Conservation (phyloP, 2,329 filamentous ascomycete genomes). For the Fusarium subglutinans region DNA sequence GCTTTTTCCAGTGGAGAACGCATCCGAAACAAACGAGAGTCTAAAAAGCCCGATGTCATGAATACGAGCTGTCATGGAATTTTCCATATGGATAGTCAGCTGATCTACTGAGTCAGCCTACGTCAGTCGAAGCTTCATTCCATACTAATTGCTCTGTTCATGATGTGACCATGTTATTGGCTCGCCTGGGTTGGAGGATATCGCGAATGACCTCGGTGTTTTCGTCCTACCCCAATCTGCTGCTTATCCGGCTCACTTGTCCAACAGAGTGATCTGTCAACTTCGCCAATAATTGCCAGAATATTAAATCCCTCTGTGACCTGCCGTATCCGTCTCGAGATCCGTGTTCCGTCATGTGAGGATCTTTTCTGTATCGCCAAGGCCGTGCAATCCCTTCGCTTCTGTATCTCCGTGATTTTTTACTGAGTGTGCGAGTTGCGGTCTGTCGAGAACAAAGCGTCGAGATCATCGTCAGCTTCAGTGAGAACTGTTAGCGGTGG, state of each 20-base stretch:
- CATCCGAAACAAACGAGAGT: slow-evolving; percentile 28
- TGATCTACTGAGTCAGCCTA: slow-evolving; percentile 10
- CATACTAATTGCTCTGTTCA: neutral
- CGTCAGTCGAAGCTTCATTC: neutral
- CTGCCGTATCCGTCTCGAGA: slow-evolving; percentile 22
- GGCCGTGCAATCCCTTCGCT: neutral
- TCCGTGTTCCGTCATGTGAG: slow-evolving; percentile 9
- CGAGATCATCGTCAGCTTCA: neutral
- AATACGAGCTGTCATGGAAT: slow-evolving; percentile 7
- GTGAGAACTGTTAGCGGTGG: slow-evolving; percentile 7
- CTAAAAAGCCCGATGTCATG: neutral
- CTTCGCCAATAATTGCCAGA: slow-evolving; percentile 16
- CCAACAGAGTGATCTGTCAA: slow-evolving; percentile 22
- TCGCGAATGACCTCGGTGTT: slow-evolving; percentile 6
- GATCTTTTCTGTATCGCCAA: slow-evolving; percentile 11
- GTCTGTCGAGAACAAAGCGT: neutral
- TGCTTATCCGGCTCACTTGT: neutral
- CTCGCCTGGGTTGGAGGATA: neutral
- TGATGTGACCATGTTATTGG: neutral
- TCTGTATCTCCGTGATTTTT: neutral
- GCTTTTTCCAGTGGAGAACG: slow-evolving; percentile 37
- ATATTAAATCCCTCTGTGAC: slow-evolving; percentile 8
- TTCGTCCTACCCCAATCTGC: slow-evolving; percentile 4
- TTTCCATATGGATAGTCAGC: slow-evolving; percentile 7
- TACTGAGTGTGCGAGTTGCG: neutral